Percentiles rank a stretch among this genome's conserved stretches.
phyloP scores from a whole-genome alignment of 805 yeast species.

The Danielia reshetovae region DNA sequence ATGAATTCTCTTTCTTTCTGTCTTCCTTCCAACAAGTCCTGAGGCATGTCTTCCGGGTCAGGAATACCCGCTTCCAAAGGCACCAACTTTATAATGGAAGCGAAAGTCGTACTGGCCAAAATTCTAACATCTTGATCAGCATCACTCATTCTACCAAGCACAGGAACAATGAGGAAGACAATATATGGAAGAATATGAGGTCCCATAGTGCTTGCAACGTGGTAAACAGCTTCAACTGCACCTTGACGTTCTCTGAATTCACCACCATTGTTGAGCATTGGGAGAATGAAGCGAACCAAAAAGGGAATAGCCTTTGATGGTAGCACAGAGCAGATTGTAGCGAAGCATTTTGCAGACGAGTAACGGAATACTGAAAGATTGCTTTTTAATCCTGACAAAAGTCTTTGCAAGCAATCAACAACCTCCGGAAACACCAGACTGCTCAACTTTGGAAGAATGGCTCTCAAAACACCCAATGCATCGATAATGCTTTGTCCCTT shows the following conservation, averaged over 20 bases:
- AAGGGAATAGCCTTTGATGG: conserved; percentile 73
- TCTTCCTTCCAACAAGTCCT: conserved; percentile 77
- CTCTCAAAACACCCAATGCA: conserved; percentile 75
- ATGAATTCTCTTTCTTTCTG: conserved; percentile 92
- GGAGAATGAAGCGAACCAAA: conserved; percentile 72
- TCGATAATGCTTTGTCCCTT: conserved; percentile 82
- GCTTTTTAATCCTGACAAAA: conserved; percentile 60
- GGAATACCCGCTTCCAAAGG: conserved; percentile 97
- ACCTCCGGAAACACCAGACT: conserved; percentile 45
- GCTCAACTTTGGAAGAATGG: conserved; percentile 62
- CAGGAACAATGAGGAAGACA: conserved; percentile 92
- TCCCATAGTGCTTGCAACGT: conserved; percentile 82
- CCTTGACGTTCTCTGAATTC: conserved; percentile 79
- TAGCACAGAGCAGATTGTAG: conserved; percentile 66
- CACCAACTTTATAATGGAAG: conserved; percentile 88
- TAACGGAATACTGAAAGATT: conserved; percentile 80
- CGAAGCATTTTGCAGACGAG: conserved; percentile 85
- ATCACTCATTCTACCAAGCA: conserved; percentile 97
- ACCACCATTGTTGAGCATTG: conserved; percentile 75
- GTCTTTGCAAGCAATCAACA: conserved; percentile 34
- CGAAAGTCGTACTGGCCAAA: conserved; percentile 93
- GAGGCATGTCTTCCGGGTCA: conserved; percentile 89
- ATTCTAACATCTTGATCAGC: conserved; percentile 83
- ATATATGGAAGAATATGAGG: conserved; percentile 87
- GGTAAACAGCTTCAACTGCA: conserved; percentile 86